phyloP scores from a whole-genome alignment of 78 protist species.

The Speleostelium caveatum region DNA sequence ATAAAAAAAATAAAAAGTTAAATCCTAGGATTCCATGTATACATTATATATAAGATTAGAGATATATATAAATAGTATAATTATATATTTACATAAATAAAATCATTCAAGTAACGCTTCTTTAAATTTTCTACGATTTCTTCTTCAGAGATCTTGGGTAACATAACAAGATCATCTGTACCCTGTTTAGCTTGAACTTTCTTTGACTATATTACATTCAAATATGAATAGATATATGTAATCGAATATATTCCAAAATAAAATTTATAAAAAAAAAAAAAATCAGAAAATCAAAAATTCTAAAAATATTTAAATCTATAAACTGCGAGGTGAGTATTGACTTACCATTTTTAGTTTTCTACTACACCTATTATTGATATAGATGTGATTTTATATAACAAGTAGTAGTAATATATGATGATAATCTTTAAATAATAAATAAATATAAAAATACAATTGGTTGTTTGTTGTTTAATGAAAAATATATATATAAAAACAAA shows the following conservation, averaged over 20 bases:
- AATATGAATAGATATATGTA: not conserved
- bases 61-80: not conserved
- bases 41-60: not conserved
- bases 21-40: not conserved
- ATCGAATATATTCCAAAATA: not conserved
- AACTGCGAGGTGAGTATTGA: not conserved
- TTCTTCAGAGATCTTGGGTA: constrained; percentile 86
- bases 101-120: constrained; percentile 86
- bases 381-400: no score
- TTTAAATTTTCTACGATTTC: constrained; percentile 87
- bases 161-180: constrained; percentile 92
- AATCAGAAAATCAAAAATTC: not conserved
- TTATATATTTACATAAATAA: constrained; percentile 82
- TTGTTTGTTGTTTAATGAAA: no score
- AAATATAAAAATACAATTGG: no score
- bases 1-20: not conserved
- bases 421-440: no score
- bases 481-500: no score
- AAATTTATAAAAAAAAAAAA: not conserved
- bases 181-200: constrained; percentile 87
- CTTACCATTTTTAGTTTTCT: constrained; percentile 20
- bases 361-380: no score
- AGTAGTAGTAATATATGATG: no score
- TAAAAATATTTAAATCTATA: not conserved
- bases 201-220: constrained; percentile 32